Percentiles rank a stretch among this genome's conserved stretches.
Conservation (phyloP, 1,284 basidiomycete genomes). For the Apiotrichum montevideense region DNA sequence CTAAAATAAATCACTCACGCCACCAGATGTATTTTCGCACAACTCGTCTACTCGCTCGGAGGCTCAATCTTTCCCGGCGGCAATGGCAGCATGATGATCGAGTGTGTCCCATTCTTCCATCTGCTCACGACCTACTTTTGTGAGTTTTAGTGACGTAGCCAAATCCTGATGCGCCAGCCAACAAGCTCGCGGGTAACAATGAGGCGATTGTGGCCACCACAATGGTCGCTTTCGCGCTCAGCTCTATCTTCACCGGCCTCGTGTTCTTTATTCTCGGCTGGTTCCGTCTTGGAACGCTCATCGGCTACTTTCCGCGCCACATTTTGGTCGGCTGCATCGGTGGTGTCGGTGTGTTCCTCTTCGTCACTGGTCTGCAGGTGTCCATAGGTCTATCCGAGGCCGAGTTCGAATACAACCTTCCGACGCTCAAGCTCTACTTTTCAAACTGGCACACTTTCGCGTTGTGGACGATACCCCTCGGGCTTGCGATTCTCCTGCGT, state of each 20-base stretch:
- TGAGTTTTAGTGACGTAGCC: not conserved
- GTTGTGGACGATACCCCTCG: constrained; percentile 71
- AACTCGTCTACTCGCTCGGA: constrained; percentile 78
- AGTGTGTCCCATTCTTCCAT: constrained; percentile 95
- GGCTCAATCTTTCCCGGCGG: constrained; percentile 78
- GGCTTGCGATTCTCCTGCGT: constrained; percentile 69
- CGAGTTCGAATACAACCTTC: constrained; percentile 63
- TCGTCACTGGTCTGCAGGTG: constrained; percentile 81
- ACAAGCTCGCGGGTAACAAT: constrained; percentile 64
- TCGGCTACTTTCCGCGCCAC: constrained; percentile 95
- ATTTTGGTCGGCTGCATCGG: constrained; percentile 95
- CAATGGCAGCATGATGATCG: constrained; percentile 99
- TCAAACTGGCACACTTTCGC: constrained; percentile 57
- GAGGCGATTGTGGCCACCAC: constrained; percentile 80
- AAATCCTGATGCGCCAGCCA: not conserved
- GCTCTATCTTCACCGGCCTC: constrained; percentile 87
- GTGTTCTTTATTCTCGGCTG: constrained; percentile 81
- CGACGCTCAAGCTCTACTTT: constrained; percentile 57
- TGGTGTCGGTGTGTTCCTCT: constrained; percentile 87
- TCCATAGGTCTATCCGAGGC: constrained; percentile 77
- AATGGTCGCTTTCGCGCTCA: constrained; percentile 80
- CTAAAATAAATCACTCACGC: not conserved
- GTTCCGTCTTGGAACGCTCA: constrained; percentile 73
- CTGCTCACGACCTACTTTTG: constrained; percentile 72
- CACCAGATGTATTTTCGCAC: constrained; percentile 62